Base-by-base conservation (phyloP, 2,329 filamentous ascomycete species). In the Phialophora tarda region DNA sequence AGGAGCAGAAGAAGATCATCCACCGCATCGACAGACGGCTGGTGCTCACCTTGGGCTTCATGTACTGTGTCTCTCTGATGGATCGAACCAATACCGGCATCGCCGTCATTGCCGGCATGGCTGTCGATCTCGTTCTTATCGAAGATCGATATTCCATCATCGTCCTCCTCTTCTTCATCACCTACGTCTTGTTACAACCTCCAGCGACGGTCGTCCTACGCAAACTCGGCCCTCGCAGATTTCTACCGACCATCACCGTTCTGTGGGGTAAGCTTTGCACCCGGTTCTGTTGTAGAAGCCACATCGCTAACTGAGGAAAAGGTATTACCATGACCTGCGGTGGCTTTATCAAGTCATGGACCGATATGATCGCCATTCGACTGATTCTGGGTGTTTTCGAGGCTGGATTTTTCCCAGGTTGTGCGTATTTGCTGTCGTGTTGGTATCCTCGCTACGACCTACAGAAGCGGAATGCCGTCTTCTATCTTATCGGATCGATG, bases 1-100 rank as follows among this genome's bases (percentile, higher is more conserved):
- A 59, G 38, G 88, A 94, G 78, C 85, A 90, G 78, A 86, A 81
- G 74, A 84, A 79, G 50, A 91, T 95, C 73, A 86, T 93, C 50
- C 83, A 84, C 64, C 86, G 86, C 17, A 82, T 95, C 71, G 92
- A 96, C 77, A 80, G 82, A 32, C 86, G 88, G 2, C 79, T 91
- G 4, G 85, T 90, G 41, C 75, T 84, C 3, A 88, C 84, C 1
- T 85, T 88, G 4, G 88, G 88, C 23, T 75, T 84, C 69, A 84
- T 92, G 79, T 93, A 93, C 77, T 92, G 89, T 75, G 83, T 91
- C 72, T 90, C 86, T 91, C 80, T 94, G 66, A 91, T 94, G 87
- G 91, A 95, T 75, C 83, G 91, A 38, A 92, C 90, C 3, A 94
- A 94, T 77, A 79, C 93, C 75, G 87, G 86, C 21, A 82, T 87